Evolutionary conservation across 768 basidiomycete genomes (phyloP).

Genomic region (Lactarius indigo): DNA sequence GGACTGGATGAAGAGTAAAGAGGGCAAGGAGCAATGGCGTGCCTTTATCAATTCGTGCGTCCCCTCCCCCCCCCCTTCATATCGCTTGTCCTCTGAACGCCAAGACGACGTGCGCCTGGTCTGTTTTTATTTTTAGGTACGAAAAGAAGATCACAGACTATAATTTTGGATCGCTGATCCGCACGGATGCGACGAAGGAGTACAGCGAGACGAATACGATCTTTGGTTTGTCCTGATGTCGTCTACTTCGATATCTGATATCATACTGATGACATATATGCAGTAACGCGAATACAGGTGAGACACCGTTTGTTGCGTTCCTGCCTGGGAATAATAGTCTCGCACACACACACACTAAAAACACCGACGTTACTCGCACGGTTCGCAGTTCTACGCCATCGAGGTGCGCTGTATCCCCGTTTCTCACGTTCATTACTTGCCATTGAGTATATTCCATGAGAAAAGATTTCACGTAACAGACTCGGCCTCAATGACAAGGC

Average conservation of each 20-base stretch:
- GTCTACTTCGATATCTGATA: background rate
- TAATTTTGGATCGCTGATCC: slow-evolving; percentile 95
- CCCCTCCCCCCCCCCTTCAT: background rate
- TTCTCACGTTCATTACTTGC: background rate
- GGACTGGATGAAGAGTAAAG: slow-evolving; percentile 84
- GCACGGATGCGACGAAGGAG: slow-evolving; percentile 72
- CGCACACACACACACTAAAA: background rate
- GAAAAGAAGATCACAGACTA: slow-evolving; percentile 88
- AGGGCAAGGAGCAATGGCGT: slow-evolving; percentile 89
- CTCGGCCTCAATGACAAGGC: slow-evolving; percentile 86
- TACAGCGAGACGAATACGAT: slow-evolving; percentile 93
- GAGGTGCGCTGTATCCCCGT: slow-evolving; percentile 49
- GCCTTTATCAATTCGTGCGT: slow-evolving; percentile 74
- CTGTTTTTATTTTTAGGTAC: slow-evolving; percentile 51
- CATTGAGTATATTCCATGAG: background rate
- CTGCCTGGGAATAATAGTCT: background rate
- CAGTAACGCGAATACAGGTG: slow-evolving; percentile 71
- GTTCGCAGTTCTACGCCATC: slow-evolving; percentile 82
- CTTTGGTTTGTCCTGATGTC: slow-evolving; percentile 57
- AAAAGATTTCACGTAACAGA: slow-evolving; percentile 85
- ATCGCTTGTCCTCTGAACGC: background rate
- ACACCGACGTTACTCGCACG: background rate
- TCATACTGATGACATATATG: slow-evolving; percentile 11
- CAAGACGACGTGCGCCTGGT: background rate
- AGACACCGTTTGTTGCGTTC: slow-evolving; percentile 24